Evolutionary conservation across 495 filamentous ascomycete species (phyloP).

Genomic region (Podospora pseudocomata): DNA sequence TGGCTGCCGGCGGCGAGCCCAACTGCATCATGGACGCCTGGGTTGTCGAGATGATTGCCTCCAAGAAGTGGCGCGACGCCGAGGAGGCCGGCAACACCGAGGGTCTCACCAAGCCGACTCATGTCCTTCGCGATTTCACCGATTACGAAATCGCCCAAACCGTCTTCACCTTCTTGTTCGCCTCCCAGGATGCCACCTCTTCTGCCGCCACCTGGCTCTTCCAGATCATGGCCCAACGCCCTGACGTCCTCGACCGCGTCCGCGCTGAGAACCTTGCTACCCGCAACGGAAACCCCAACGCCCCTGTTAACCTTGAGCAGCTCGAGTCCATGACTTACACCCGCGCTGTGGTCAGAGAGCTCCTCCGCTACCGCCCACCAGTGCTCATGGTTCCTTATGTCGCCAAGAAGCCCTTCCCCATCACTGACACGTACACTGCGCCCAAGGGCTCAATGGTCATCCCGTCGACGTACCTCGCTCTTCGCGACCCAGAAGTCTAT

Average conservation of each 20-base stretch:
- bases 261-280: conserved; percentile 84
- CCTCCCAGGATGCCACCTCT: conserved; percentile 93
- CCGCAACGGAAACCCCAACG: conserved; percentile 71
- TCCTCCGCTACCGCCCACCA: conserved; percentile 90
- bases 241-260: conserved; percentile 83
- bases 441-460: conserved; percentile 95
- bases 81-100: conserved; percentile 67
- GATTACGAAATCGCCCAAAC: conserved; percentile 94
- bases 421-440: conserved; percentile 81
- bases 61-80: conserved; percentile 68
- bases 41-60: conserved; percentile 81
- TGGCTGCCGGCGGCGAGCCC: conserved; percentile 83
- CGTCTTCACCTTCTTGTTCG: conserved; percentile 96
- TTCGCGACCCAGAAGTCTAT: conserved; percentile 92
- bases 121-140: conserved; percentile 79
- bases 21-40: conserved; percentile 94
- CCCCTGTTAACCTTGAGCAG: conserved; percentile 71
- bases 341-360: conserved; percentile 88
- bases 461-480: conserved; percentile 82
- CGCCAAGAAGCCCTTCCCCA: conserved; percentile 92
- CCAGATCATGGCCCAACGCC: conserved; percentile 90
- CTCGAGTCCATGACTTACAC: conserved; percentile 88
- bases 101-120: conserved; percentile 70
- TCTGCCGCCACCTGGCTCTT: conserved; percentile 92
- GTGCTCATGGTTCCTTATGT: conserved; percentile 98